These are phyloP conservation scores for Picea glauca DNA, from an alignment of 75 land plant species.

Conservation along the genomic window DNA sequence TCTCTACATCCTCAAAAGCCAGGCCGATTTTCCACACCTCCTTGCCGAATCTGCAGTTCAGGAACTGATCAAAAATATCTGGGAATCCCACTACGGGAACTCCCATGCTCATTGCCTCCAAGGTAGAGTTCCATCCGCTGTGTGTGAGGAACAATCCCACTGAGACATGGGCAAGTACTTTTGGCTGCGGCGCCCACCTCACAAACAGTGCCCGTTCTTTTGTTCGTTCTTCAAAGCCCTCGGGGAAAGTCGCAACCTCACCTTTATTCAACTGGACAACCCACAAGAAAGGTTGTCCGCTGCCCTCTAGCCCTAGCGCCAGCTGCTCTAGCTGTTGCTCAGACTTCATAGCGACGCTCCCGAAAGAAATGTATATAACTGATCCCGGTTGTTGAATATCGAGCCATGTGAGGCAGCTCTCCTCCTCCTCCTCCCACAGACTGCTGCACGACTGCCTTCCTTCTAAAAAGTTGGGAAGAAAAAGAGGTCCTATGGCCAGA, in stretches of 20 bases:
- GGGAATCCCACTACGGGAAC: slow-evolving; percentile 35
- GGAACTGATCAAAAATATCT: slow-evolving; percentile 11
- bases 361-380: slow-evolving; percentile 22
- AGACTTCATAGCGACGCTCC: slow-evolving; percentile 18
- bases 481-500: background rate
- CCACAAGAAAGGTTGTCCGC: slow-evolving; percentile 22
- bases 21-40: slow-evolving; percentile 23
- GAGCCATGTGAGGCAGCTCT: background rate
- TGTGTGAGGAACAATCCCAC: slow-evolving; percentile 27
- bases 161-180: slow-evolving; percentile 20
- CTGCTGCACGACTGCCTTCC: background rate
- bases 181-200: too few species aligned
- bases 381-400: background rate
- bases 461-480: background rate
- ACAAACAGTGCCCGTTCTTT: background rate
- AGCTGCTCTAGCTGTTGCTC: slow-evolving; percentile 12
- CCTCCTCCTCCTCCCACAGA: background rate
- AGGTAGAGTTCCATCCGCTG: slow-evolving; percentile 34
- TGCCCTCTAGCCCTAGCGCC: slow-evolving; percentile 12
- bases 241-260: background rate
- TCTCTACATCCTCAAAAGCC: background rate
- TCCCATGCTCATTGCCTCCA: slow-evolving; percentile 18
- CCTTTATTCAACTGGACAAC: slow-evolving; percentile 13
- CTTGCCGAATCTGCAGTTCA: slow-evolving; percentile 4
- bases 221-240: slow-evolving; percentile 1